Base-by-base conservation (phyloP, 2,329 filamentous ascomycete species). In the Elsinoe arachidis region DNA sequence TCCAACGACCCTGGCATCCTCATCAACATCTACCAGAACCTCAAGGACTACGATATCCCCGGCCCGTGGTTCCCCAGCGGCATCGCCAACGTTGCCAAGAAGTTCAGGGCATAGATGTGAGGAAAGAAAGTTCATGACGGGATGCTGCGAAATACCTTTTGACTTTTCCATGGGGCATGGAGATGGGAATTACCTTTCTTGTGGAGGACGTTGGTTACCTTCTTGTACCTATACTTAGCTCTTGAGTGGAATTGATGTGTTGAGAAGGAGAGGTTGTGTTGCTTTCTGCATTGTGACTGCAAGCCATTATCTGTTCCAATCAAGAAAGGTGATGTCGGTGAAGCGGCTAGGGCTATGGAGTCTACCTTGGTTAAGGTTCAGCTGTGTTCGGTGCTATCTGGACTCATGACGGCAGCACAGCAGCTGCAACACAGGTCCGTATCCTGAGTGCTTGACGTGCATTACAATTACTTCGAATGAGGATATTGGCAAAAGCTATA, bases 21-120 rank as follows among this genome's bases (percentile, higher is more conserved):
- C 60, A 70, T 83, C 75, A 80, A 80, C 75, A 76, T 85, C 69
- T 85, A 84, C 76, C 64, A 71, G 55, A 64, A 67, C 35, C 65
- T 78, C 58, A 67, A 64, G 61, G 70, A 64, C 43, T 82, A 82
- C 66, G 62, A 65, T 19, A 79, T 81, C 41, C 79, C 79, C 15
- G 80, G 80, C n/a, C 79, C 79, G 12, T 63, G 68, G 43, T 64
- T 73, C 38, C 65, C 60, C 39, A 56, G 59, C 35, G 60, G 34
- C 51, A 30, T 56, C 30, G n/a, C 19, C n/a, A 35, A 26, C 7
- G 19, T 26, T n/a, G 49, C 34, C 4, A 53, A 38, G 33, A 26
- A 21, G 33, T 53, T 53, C 49, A 37, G 2, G 7, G 49, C 49
- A 38, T 53, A 53, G 35, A 53, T 21, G 17, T 15, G 11, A 10